Evolutionary conservation across 148 eudicot genomes (phyloP), one percentile per base, ranked within the genome.

Genomic region (Silene conica): DNA sequence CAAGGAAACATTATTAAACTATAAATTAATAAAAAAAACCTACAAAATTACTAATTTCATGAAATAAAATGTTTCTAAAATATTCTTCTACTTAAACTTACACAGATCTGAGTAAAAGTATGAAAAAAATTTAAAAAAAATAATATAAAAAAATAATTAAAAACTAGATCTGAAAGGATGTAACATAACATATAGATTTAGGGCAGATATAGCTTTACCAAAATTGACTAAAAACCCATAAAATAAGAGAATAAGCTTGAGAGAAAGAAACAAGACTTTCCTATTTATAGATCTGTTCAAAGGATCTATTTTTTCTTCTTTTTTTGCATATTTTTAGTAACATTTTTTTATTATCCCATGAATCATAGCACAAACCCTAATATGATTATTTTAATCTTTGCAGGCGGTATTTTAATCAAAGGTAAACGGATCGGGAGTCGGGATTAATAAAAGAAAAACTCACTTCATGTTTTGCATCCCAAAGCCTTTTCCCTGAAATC

Each of bases 391-490:
- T 31, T 31, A 31, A 2, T 31, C 34, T 31, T 31, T 31, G 34
- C 34, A 5, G 4, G 34, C 4, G 5, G 5, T 31, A 31, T 31
- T 31, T 31, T 31, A 31, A 31, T 31, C 34, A 31, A 31, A 31
- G 34, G 34, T 31, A 31, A 31, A 31, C 34, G 4, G 34, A 31
- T 31, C 34, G 34, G 4, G 34, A 31, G 34, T 3, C 2, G 5
- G 34, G 34, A 31, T 31, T 31, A 31, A 31, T 31, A 3, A 31
- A 31, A 31, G 4, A 2, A 2, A 31, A 31, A 80, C 80, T 31
- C 67, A 90, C 98, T 85, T 90, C 94, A 90, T 93, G 98, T 64
- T 89, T 90, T 22, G 92, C 91, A 89, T 93, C 98, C 98, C 96
- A 93, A 13, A 93, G 84, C 79, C 80, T 89, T 69, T 79, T 84